phyloP scores from a whole-genome alignment of 2,329 filamentous ascomycete species.

The Talaromyces amestolkiae region DNA sequence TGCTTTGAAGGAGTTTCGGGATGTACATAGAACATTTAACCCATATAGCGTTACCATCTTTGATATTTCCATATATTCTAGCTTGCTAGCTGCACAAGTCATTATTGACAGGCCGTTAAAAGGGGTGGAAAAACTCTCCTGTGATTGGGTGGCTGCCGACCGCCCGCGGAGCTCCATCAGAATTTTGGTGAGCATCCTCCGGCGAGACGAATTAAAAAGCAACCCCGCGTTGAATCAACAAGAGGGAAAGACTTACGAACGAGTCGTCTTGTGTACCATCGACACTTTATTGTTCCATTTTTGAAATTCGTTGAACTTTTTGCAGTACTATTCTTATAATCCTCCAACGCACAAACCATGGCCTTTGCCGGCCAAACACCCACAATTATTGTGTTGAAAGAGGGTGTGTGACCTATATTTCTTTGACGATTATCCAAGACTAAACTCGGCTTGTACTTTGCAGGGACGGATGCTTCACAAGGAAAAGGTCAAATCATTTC shows the following conservation, averaged over 20 bases:
- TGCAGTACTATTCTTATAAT: neutral
- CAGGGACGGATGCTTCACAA: conserved; percentile 95
- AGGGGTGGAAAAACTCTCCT: neutral
- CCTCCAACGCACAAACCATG: conserved; percentile 55
- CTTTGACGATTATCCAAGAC: neutral
- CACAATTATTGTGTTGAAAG: conserved; percentile 96
- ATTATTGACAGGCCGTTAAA: neutral
- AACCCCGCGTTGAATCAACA: conserved; percentile 26
- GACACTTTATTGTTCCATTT: neutral
- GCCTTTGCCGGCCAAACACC: conserved; percentile 97
- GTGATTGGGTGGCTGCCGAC: conserved; percentile 37
- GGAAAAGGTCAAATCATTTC: conserved; percentile 94
- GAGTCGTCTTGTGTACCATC: neutral
- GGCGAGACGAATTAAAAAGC: conserved; percentile 42
- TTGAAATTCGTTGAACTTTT: neutral
- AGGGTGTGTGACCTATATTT: conserved; percentile 63
- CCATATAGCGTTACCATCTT: neutral
- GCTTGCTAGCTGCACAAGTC: neutral
- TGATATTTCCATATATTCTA: neutral
- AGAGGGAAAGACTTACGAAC: conserved; percentile 25
- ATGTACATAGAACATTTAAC: neutral
- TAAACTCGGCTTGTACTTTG: conserved; percentile 8
- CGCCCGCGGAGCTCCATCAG: conserved; percentile 39
- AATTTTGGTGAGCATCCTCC: conserved; percentile 40
- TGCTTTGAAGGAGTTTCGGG: neutral